Evolutionary conservation across 495 filamentous ascomycete genomes (phyloP).

Genomic region (Neurospora africana): DNA sequence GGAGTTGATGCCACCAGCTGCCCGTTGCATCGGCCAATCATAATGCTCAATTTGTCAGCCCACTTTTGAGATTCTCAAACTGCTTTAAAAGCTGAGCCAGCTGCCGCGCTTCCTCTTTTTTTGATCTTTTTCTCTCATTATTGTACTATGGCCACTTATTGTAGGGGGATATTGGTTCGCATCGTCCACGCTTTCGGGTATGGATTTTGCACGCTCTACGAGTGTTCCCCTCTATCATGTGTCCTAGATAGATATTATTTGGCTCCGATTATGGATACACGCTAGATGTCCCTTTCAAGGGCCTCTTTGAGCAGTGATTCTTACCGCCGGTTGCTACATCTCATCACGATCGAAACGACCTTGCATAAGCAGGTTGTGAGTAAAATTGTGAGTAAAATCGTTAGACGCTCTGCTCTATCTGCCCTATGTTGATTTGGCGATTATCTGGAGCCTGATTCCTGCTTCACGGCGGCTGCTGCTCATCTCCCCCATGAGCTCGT

Average conservation of each 20-base stretch:
- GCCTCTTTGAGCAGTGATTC: constrained; percentile 42
- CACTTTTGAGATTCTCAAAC: neutral
- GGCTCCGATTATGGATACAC: constrained; percentile 52
- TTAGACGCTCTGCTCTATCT: too few species aligned
- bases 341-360: neutral
- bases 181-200: constrained; percentile 2
- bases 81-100: constrained; percentile 12
- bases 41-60: constrained; percentile 13
- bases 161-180: constrained; percentile 54
- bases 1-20: neutral
- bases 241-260: constrained; percentile 40
- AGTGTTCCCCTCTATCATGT: constrained; percentile 54
- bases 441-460: neutral
- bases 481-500: neutral
- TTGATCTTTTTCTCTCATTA: constrained; percentile 37
- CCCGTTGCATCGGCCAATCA: constrained; percentile 14
- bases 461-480: neutral
- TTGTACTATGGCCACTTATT: constrained; percentile 71
- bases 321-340: constrained; percentile 55
- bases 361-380: neutral
- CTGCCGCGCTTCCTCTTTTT: constrained; percentile 10
- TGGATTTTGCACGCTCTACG: constrained; percentile 14
- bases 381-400: too few species aligned
- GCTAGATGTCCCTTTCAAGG: constrained; percentile 32
- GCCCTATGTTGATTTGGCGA: neutral